Conservation (phyloP, 257 asterid species). For the Solanum pennellii region DNA sequence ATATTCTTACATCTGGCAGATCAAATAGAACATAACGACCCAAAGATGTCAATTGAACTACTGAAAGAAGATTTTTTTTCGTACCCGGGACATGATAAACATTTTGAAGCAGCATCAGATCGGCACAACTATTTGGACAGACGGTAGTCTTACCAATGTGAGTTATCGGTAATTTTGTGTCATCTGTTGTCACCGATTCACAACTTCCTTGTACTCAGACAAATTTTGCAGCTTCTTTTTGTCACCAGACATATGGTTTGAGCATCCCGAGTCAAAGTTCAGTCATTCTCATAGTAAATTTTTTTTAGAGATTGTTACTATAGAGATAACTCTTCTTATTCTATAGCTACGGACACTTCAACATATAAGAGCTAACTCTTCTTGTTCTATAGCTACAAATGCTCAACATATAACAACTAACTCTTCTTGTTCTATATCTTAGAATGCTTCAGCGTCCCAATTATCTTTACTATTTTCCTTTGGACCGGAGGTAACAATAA, state of each 20-base stretch:
- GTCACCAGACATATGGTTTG: background rate
- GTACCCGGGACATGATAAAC: too few relatives aligned
- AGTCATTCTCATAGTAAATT: background rate
- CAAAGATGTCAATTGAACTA: too few relatives aligned
- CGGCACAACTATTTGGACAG: background rate
- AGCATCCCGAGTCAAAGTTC: background rate
- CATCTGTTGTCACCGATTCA: too few relatives aligned
- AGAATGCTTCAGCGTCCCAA: background rate
- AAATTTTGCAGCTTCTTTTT: background rate
- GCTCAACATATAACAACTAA: too few relatives aligned
- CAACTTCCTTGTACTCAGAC: too few relatives aligned
- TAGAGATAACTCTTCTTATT: background rate
- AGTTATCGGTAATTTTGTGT: background rate
- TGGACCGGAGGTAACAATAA: background rate
- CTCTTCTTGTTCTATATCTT: background rate
- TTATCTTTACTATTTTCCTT: background rate
- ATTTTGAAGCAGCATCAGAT: background rate
- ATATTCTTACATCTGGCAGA: too few relatives aligned
- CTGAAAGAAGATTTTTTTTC: too few relatives aligned
- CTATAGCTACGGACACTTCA: too few relatives aligned
- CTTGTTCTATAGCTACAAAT: too few relatives aligned
- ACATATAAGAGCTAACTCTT: too few relatives aligned
- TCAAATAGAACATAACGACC: too few relatives aligned
- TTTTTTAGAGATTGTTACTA: background rate
- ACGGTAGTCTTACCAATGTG: background rate